Evolutionary conservation across 1,284 basidiomycete species (phyloP), one percentile per base, ranked within the genome.

Genomic region (Pulchroboletus neoregius): DNA sequence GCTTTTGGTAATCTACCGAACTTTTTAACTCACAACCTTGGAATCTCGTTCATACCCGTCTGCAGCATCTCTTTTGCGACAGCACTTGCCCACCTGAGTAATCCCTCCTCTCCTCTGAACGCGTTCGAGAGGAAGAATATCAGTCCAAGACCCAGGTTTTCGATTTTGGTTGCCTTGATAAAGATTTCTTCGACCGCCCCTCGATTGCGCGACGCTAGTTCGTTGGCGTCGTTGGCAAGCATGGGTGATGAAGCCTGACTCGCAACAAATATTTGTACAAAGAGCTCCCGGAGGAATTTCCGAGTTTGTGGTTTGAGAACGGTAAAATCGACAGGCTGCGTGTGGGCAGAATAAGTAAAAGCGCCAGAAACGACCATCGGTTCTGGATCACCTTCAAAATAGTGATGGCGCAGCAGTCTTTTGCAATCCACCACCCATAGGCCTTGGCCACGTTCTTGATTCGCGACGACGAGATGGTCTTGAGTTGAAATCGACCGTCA

Each of bases 351-450:
- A n/a, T 50, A 6, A 60, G 38, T 24, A 27, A 18, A 9, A 26
- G 5, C 1, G 11, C 16, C 18, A 11, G 2, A 15, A 16, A 30
- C 27, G 45, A 41, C n/a, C 3, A 33, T 36, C 6, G 4, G 28
- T 16, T n/a, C n/a, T n/a, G n/a, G n/a, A 66, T 51, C 48, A 91
- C 92, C 79, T 95, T 97, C 53, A 98, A 73, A 6, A 95, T 79
- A 1, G 80, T 75, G 35, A 98, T 69, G 20, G 83, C 72, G 20
- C 88, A 70, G 13, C 77, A 77, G 40, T 83, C 85, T 60, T 87
- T 86, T 0, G 84, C 87, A 27, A 93, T 73, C 78, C 87, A 87
- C 86, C 90, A 94, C 1, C 79, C 89, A 58, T 91, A 91, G 4
- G 87, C 83, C 48, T 75, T 78, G 20, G 91, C 90, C 11, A 90